Conservation (phyloP, 176 grass and related monocot genomes). For the Eragrostis curvula region DNA sequence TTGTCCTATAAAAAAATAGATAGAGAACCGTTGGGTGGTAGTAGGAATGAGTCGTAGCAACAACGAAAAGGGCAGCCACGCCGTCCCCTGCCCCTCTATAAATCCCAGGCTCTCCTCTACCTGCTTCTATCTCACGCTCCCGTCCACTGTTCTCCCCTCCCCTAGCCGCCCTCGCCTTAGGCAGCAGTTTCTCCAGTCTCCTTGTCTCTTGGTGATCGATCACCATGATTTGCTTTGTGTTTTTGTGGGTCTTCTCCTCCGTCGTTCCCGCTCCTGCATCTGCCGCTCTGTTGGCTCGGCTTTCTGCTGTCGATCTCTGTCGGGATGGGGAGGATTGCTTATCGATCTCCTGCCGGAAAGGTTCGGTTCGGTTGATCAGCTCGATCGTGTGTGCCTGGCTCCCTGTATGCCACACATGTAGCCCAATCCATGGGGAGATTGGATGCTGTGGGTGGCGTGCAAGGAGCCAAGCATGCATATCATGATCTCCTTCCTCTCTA, state of each 20-base stretch:
- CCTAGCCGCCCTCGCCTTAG: conserved; percentile 12
- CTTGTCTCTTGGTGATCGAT: background rate
- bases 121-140: conserved; percentile 48
- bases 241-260: background rate
- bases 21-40: conserved; percentile 34
- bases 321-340: background rate
- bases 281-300: background rate
- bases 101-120: conserved; percentile 58
- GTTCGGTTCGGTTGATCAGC: conserved; percentile 34
- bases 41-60: conserved; percentile 7
- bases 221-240: background rate
- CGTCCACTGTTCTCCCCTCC: conserved; percentile 46
- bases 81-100: conserved; percentile 54
- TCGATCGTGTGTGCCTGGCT: conserved; percentile 86
- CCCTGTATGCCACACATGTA: conserved; percentile 99
- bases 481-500: conserved; percentile 3
- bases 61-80: conserved; percentile 39
- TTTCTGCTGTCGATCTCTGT: conserved; percentile 1
- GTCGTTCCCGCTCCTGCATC: background rate
- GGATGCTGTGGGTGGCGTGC: conserved; percentile 99
- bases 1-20: too few relatives aligned
- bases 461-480: conserved; percentile 98
- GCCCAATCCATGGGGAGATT: conserved; percentile 74
- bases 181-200: conserved; percentile 10
- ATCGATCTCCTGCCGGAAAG: conserved; percentile 7